Evolutionary conservation across 1,139 yeast genomes (phyloP), one percentile per base, ranked within the genome.

Genomic region (Hanseniaspora gamundiae): DNA sequence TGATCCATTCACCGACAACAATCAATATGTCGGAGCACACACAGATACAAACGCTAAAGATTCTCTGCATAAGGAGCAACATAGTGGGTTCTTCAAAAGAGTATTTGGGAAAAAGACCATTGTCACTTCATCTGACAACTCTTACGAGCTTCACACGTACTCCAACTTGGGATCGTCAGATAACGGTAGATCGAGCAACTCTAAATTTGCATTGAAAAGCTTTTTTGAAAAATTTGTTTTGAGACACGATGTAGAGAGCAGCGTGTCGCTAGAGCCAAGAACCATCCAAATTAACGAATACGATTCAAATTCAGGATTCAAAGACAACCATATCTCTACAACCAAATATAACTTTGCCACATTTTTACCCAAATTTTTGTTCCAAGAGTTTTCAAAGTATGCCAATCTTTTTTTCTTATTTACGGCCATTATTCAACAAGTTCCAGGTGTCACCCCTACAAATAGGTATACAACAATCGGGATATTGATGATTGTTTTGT

Each of bases 341-440:
- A 88, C 98, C n/a, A 93, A 93, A 62, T 93, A 93, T 67, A 93
- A 91, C 61, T 65, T 79, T 48, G 95, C 94, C 27, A 93, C 98
- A 0, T 93, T 93, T 59, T 52, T 93, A 45, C 98, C 98, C 16
- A 93, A 93, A 60, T 93, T 93, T 59, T 65, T 93, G 51, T 86
- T 88, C 57, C 98, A 93, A 65, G 98, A 93, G 63, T 93, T 93
- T 63, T 84, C 96, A 50, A 93, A 91, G 61, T 93, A 93, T 61
- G 97, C 99, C 24, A 93, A 93, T 59, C 69, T 93, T 61, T 93
- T 93, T 64, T 93, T 93, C 62, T 67, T 93, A 44, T 85, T 86
- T 67, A 93, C 99, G 0, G 83, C 97, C 3, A 72, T 77, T 38
- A 91, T 93, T 53, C 99, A 93, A 66, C 99, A 93, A 61, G 97